These are phyloP conservation scores for Trichoderma harzianum DNA, from an alignment of 2,329 filamentous ascomycete species.

Conservation along the genomic window DNA sequence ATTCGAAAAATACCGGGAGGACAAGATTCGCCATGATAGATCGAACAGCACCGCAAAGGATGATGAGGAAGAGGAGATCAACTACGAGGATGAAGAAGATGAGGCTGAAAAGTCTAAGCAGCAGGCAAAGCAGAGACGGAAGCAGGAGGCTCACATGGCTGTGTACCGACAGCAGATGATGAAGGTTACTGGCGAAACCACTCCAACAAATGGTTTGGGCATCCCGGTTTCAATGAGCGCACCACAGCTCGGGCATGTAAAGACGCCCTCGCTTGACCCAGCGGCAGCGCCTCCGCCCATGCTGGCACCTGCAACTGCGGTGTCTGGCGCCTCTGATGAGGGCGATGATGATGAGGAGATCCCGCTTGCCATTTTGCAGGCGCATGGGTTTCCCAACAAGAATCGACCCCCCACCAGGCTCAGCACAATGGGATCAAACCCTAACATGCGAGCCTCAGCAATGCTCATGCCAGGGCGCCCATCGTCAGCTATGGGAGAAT, in stretches of 20 bases:
- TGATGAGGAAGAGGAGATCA: conserved; percentile 61
- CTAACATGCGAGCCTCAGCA: conserved; percentile 62
- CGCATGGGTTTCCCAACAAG: conserved; percentile 82
- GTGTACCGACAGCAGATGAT: conserved; percentile 95
- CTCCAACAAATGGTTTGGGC: conserved; percentile 49
- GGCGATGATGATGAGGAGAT: conserved; percentile 84
- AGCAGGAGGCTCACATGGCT: conserved; percentile 86
- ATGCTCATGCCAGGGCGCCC: conserved; percentile 47
- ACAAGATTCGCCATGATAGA: conserved; percentile 62
- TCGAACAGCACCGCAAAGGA: conserved; percentile 44
- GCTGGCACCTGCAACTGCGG: not conserved
- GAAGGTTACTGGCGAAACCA: conserved; percentile 80
- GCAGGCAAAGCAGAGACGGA: conserved; percentile 71
- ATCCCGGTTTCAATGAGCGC: conserved; percentile 59
- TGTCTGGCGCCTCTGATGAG: conserved; percentile 60
- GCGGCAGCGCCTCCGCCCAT: conserved; percentile 28
- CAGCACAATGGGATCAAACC: conserved; percentile 63
- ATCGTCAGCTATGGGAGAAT: conserved; percentile 56
- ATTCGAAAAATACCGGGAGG: conserved; percentile 76
- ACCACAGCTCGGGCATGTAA: conserved; percentile 51
- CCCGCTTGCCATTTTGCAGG: conserved; percentile 79
- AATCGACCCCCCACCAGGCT: conserved; percentile 70
- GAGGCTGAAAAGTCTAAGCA: conserved; percentile 72
- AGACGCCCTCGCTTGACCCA: conserved; percentile 36
- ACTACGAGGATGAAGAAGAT: conserved; percentile 73